phyloP scores from a whole-genome alignment of 2,329 filamentous ascomycete species.

The Cercospora beticola region DNA sequence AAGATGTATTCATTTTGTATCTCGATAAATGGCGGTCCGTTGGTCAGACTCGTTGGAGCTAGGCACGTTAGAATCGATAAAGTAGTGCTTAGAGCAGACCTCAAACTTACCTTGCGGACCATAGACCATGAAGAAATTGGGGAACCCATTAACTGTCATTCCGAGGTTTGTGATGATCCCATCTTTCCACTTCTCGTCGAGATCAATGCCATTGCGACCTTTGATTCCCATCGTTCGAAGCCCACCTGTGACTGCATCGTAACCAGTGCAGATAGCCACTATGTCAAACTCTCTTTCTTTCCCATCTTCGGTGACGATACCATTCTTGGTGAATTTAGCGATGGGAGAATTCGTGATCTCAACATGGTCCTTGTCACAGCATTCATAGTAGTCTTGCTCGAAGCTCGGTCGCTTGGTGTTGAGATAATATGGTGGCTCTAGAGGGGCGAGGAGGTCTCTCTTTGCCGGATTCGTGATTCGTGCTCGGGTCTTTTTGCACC shows the following conservation, averaged over 20 bases:
- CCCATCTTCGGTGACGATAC: slow-evolving; percentile 45
- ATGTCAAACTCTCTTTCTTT: slow-evolving; percentile 42
- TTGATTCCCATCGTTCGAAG: slow-evolving; percentile 40
- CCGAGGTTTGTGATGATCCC: slow-evolving; percentile 46
- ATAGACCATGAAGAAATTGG: slow-evolving; percentile 40
- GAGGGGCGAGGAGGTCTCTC: slow-evolving; percentile 46
- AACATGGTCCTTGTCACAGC: background rate
- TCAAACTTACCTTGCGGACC: slow-evolving; percentile 2
- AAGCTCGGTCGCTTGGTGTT: slow-evolving; percentile 48
- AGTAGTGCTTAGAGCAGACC: no score
- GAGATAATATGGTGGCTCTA: slow-evolving; percentile 44
- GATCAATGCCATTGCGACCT: slow-evolving; percentile 37
- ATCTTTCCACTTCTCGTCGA: slow-evolving; percentile 46
- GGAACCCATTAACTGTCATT: slow-evolving; percentile 31
- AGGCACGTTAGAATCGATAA: background rate
- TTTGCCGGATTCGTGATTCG: slow-evolving; percentile 36
- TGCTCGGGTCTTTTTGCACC: background rate
- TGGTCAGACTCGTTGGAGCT: slow-evolving; percentile 46
- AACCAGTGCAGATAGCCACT: slow-evolving; percentile 47
- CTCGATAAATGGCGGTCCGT: slow-evolving; percentile 48
- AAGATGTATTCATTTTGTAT: slow-evolving; percentile 49
- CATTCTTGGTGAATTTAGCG: slow-evolving; percentile 44
- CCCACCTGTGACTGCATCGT: slow-evolving; percentile 42
- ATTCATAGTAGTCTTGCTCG: slow-evolving; percentile 43
- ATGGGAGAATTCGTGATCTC: slow-evolving; percentile 44